Percentiles rank a stretch among this genome's conserved stretches.
Evolutionary conservation across 139 green algal species (phyloP).

Genomic region (Chlorella ohadii): DNA sequence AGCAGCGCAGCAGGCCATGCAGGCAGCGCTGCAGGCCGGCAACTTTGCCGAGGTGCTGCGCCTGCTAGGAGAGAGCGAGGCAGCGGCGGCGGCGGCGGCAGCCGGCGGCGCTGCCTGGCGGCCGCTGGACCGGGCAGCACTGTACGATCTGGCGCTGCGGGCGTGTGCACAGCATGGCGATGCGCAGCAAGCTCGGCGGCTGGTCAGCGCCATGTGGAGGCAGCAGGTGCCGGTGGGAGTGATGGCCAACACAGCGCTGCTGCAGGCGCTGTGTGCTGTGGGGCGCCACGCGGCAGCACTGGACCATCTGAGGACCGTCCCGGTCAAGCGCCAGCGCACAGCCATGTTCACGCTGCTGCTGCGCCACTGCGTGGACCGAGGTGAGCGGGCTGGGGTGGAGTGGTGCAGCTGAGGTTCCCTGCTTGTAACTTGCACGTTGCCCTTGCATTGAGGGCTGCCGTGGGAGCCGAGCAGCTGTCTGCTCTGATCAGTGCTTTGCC

Average conservation of each 20-base stretch:
- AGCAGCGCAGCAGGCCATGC: neutral
- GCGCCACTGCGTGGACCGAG: neutral
- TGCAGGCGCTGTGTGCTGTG: conserved; percentile 8
- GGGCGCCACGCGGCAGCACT: neutral
- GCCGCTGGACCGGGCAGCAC: neutral
- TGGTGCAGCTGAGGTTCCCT: neutral
- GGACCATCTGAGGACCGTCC: neutral
- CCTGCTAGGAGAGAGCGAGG: conserved; percentile 5
- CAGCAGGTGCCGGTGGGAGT: conserved; percentile 17
- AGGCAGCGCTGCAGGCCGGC: neutral
- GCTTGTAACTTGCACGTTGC: too few species aligned
- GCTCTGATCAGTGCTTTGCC: too few species aligned
- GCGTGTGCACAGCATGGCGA: neutral
- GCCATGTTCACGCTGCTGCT: conserved; percentile 16
- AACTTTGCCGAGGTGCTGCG: neutral
- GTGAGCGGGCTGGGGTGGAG: neutral
- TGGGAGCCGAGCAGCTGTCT: too few species aligned
- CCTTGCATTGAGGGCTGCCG: too few species aligned
- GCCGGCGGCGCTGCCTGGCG: neutral
- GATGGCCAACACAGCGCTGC: neutral
- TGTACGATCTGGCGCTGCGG: conserved; percentile 7
- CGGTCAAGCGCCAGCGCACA: conserved; percentile 6
- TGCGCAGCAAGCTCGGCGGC: neutral
- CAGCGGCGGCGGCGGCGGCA: neutral
- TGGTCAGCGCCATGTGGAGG: conserved; percentile 18